These are phyloP conservation scores for Fusarium napiforme DNA, from an alignment of 2,329 filamentous ascomycete species.

Conservation along the genomic window DNA sequence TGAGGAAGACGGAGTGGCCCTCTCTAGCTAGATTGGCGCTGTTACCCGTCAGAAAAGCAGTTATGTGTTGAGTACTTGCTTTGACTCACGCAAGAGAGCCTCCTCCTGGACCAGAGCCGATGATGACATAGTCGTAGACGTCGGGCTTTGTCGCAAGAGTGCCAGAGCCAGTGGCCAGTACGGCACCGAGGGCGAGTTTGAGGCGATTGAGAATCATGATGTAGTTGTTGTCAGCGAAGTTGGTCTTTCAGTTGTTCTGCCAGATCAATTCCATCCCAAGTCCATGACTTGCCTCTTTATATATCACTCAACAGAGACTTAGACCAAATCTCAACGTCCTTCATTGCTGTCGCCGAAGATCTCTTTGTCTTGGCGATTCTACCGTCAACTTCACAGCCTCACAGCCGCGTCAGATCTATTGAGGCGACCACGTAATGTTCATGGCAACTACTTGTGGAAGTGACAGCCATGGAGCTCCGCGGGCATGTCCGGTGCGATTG, in stretches of 20 bases:
- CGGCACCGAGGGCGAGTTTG: not conserved
- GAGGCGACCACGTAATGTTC: not conserved
- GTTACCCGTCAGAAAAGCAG: too few relatives aligned
- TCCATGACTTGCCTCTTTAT: not conserved
- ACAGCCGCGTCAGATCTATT: not conserved
- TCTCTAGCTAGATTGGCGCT: not conserved
- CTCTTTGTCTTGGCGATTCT: not conserved
- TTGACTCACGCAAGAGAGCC: slow-evolving; percentile 1
- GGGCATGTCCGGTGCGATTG: not conserved
- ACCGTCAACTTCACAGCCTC: not conserved
- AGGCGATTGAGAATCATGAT: not conserved
- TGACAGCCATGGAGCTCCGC: not conserved
- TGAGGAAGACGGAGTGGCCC: slow-evolving; percentile 3
- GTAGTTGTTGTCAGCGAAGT: too few relatives aligned
- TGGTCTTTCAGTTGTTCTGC: not conserved
- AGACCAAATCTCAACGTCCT: not conserved
- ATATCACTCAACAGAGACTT: rapidly evolving
- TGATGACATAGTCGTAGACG: slow-evolving; percentile 11
- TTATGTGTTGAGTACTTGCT: too few relatives aligned
- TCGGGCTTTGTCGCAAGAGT: not conserved
- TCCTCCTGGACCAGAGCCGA: not conserved
- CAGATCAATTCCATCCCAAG: not conserved
- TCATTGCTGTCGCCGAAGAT: too few relatives aligned
- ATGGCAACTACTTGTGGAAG: not conserved
- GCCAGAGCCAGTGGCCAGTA: not conserved